A percentile compares a stretch with the other conserved stretches of the same genome.
These are phyloP conservation scores for Gelatoporia subvermispora DNA, from an alignment of 768 basidiomycete species.

Conservation along the genomic window DNA sequence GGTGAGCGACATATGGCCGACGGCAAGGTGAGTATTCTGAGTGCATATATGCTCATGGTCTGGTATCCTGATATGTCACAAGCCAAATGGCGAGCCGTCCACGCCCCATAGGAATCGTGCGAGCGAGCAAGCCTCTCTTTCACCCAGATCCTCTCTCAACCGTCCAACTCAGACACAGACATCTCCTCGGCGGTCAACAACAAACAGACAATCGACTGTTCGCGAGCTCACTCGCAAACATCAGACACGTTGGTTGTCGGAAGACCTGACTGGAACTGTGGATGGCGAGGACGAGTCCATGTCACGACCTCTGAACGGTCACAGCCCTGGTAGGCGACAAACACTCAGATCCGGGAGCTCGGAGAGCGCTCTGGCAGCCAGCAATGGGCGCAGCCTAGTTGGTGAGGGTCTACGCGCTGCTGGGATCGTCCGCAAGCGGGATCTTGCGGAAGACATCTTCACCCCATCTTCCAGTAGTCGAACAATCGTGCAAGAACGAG, in stretches of 20 bases:
- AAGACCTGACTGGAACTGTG: slow-evolving; percentile 33
- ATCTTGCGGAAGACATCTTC: slow-evolving; percentile 32
- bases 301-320: slow-evolving; percentile 13
- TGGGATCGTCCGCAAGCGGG: slow-evolving; percentile 46
- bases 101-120: slow-evolving; percentile 19
- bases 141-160: slow-evolving; percentile 15
- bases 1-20: slow-evolving; percentile 33
- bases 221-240: slow-evolving; percentile 45
- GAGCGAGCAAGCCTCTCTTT: slow-evolving; percentile 16
- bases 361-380: slow-evolving; percentile 49
- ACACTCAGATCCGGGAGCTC: slow-evolving; percentile 61
- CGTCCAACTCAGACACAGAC: slow-evolving; percentile 15
- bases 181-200: slow-evolving; percentile 26
- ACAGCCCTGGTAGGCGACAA: slow-evolving; percentile 44
- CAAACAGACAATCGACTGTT: slow-evolving; percentile 39
- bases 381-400: slow-evolving; percentile 49
- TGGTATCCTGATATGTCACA: neutral
- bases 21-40: slow-evolving; percentile 32
- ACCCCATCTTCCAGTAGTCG: slow-evolving; percentile 4
- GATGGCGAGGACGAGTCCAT: slow-evolving; percentile 21
- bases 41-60: neutral
- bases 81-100: slow-evolving; percentile 14
- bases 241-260: slow-evolving; percentile 51
- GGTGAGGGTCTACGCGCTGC: slow-evolving; percentile 70
- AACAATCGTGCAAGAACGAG: neutral